phyloP scores from a whole-genome alignment of 495 filamentous ascomycete species.

The Xylaria cubensis region DNA sequence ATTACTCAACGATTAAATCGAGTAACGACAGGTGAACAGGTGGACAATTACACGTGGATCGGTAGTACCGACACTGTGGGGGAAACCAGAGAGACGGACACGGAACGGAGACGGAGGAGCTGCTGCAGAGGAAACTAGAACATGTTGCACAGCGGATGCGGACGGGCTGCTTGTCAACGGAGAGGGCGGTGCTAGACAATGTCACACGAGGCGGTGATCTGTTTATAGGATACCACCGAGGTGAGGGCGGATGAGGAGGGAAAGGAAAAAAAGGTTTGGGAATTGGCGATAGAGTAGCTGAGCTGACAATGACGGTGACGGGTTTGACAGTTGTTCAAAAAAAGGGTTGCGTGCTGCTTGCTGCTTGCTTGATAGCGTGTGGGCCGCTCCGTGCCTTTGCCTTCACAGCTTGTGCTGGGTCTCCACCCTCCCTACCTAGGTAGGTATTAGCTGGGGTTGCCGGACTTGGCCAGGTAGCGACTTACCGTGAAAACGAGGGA shows the following conservation, averaged over 20 bases:
- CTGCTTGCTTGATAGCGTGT: constrained; percentile 4
- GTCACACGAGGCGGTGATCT: background rate
- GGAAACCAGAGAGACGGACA: constrained; percentile 27
- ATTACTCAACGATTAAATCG: constrained; percentile 30
- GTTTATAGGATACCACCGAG: background rate
- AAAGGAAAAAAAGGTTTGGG: background rate
- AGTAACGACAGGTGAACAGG: constrained; percentile 29
- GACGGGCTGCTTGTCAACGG: constrained; percentile 25
- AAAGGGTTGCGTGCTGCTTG: constrained; percentile 24
- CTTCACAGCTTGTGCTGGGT: background rate
- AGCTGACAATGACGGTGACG: constrained; percentile 6
- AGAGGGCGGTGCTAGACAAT: background rate
- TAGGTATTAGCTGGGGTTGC: constrained; percentile 12
- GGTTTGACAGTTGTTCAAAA: constrained; percentile 23
- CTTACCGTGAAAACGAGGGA: background rate
- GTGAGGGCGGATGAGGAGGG: background rate
- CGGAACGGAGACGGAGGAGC: constrained; percentile 30
- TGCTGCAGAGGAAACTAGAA: constrained; percentile 38
- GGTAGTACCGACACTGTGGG: constrained; percentile 40
- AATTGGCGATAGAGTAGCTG: background rate
- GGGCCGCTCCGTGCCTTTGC: background rate
- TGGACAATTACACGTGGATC: constrained; percentile 39
- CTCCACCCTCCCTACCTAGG: background rate
- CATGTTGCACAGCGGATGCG: constrained; percentile 37
- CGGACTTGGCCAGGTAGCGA: background rate